phyloP scores from a whole-genome alignment of 108 stramenopile genomes.

The Pinguiococcus pyrenoidosus region DNA sequence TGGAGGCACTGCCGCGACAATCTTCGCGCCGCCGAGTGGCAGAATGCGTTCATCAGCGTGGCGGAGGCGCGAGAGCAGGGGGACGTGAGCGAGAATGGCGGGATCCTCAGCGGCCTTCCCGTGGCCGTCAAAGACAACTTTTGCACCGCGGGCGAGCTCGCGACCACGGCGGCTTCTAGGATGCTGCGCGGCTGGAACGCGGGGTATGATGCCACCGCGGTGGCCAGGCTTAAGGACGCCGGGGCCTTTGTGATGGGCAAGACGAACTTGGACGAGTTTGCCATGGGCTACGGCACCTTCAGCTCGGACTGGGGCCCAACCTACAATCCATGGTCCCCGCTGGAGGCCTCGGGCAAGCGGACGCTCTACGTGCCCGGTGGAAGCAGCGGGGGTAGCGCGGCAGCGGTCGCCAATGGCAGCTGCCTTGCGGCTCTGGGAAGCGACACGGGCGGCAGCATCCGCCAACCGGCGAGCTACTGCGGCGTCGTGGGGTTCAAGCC shows the following conservation, averaged over 20 bases:
- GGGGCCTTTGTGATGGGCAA: constrained; percentile 70
- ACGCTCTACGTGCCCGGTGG: constrained; percentile 57
- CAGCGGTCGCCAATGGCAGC: constrained; percentile 69
- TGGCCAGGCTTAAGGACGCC: constrained; percentile 28
- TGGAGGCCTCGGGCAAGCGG: background rate
- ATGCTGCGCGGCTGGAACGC: constrained; percentile 39
- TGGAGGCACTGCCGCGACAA: too few species aligned
- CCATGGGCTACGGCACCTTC: constrained; percentile 73
- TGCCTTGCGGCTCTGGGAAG: constrained; percentile 70
- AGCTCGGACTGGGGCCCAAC: constrained; percentile 48
- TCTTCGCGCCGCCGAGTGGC: too few species aligned
- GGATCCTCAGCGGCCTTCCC: constrained; percentile 70
- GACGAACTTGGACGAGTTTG: constrained; percentile 95
- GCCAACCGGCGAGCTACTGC: constrained; percentile 87
- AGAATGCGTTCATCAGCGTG: too few species aligned
- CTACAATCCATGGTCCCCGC: constrained; percentile 4
- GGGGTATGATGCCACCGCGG: constrained; percentile 66
- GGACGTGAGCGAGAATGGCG: too few species aligned
- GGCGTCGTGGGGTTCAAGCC: constrained; percentile 90
- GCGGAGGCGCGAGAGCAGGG: too few species aligned
- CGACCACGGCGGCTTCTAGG: constrained; percentile 60
- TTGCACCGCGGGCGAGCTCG: constrained; percentile 50
- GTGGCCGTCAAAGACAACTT: constrained; percentile 86
- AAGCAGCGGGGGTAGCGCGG: constrained; percentile 75
- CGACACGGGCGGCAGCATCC: constrained; percentile 92